Evolutionary conservation across 2,329 filamentous ascomycete species (phyloP), one percentile per base, ranked within the genome.

Genomic region (Calonectria hongkongensis): DNA sequence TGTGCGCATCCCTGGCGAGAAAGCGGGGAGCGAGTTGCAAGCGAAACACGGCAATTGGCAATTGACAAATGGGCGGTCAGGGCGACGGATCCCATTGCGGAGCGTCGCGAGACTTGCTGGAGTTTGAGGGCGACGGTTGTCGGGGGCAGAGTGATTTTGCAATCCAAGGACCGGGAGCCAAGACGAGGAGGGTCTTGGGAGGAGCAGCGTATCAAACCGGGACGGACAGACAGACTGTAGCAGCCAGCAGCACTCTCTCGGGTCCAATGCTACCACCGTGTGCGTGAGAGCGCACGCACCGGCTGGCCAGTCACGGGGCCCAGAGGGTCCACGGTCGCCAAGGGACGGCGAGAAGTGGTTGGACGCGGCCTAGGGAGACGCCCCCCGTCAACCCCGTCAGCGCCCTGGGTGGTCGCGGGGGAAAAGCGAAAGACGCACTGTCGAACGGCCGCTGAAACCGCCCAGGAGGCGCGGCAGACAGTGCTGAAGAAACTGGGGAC

Each of bases 271-370:
- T 47, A 51, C 65, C n/a, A 43, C 56, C 41, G n/a, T 62, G 63
- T 54, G 47, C 54, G 65, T 25, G 33, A 27, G 25, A 33, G 30
- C 4, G 4, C 30, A 33, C 28, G 62, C 56, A 41, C 33, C 16
- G 51, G 30, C 33, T 62, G 68, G 36, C 80, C 79, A 82, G 74
- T 82, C 80, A 81, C 73, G 78, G 65, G 74, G 73, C 71, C 47
- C 25, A 56, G 12, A 47, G 72, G 68, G 60, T 77, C 77, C 81
- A 82, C 81, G 80, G 74, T 78, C 70, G 73, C 73, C 79, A 78
- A 80, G 77, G 76, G 72, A 73, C 43, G 72, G 69, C 69, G 69
- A n/a, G 74, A 48, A 68, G 33, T 68, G 58, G 70, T 51, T 58
- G 33, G 50, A 21, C 39, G 47, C 56, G 30, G 43, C 25, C 65